Conservation (phyloP, 2,329 filamentous ascomycete genomes). For the Aspergillus costaricaensis region DNA sequence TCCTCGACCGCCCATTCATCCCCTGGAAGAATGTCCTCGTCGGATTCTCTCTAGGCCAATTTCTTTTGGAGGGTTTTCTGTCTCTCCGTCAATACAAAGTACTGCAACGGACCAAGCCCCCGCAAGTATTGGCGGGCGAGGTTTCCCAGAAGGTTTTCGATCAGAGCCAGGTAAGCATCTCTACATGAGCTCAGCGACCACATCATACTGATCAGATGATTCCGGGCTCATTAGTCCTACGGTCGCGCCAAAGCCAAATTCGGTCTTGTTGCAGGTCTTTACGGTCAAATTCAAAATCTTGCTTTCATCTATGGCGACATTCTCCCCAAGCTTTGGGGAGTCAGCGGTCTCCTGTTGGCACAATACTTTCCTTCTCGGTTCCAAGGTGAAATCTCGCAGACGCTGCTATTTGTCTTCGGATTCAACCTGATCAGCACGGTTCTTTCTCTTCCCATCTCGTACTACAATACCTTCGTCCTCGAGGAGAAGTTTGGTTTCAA, state of each 20-base stretch:
- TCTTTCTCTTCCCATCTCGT: conserved; percentile 74
- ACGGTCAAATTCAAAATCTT: conserved; percentile 83
- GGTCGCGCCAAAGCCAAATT: conserved; percentile 95
- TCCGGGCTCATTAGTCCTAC: conserved; percentile 65
- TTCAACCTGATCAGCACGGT: conserved; percentile 82
- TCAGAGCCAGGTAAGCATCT: conserved; percentile 71
- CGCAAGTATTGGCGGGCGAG: conserved; percentile 84
- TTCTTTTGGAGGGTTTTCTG: conserved; percentile 84
- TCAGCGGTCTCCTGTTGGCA: conserved; percentile 74
- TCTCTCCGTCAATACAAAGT: conserved; percentile 87
- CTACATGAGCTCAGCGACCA: neutral
- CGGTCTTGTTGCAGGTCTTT: conserved; percentile 76
- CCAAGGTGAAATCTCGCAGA: conserved; percentile 89
- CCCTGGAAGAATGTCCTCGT: conserved; percentile 97
- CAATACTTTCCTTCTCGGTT: conserved; percentile 75
- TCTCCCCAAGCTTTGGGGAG: conserved; percentile 84
- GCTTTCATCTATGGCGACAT: conserved; percentile 88
- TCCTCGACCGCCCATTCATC: conserved; percentile 88
- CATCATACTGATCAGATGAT: neutral
- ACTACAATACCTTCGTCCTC: conserved; percentile 94
- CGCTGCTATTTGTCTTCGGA: conserved; percentile 84
- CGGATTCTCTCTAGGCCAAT: conserved; percentile 90
- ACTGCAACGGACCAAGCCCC: conserved; percentile 75
- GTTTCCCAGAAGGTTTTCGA: conserved; percentile 89
- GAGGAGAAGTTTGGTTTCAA: conserved; percentile 99